These are phyloP conservation scores for Leishmania lainsoni DNA, from an alignment of 208 protist species.

Conservation along the genomic window DNA sequence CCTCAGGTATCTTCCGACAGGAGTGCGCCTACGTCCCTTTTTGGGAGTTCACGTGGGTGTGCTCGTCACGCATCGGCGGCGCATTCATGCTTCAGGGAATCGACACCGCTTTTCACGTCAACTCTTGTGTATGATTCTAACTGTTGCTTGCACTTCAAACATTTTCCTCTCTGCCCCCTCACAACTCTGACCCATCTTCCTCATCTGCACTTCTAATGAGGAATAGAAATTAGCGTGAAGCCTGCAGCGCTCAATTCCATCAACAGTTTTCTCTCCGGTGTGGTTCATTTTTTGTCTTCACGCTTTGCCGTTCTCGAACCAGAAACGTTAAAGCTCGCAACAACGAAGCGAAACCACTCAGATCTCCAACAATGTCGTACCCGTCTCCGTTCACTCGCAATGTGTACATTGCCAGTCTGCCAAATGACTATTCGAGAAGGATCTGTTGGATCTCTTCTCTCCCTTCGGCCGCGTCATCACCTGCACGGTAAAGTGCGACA, in stretches of 20 bases:
- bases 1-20: not conserved
- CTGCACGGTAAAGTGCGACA: conserved; percentile 70
- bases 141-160: not conserved
- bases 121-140: too few relatives aligned
- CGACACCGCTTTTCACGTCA: not conserved
- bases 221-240: not conserved
- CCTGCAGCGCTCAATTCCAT: not conserved
- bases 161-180: not conserved
- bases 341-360: not conserved
- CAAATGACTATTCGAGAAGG: conserved; percentile 67
- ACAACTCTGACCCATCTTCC: not conserved
- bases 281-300: not conserved
- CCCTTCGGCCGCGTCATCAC: conserved; percentile 71
- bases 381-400: conserved; percentile 68
- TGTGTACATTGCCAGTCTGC: conserved; percentile 88
- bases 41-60: not conserved
- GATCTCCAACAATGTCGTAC: conserved; percentile 46
- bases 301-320: not conserved
- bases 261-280: not conserved
- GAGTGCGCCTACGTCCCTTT: not conserved
- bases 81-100: not conserved
- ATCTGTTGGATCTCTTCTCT: conserved; percentile 71
- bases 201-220: not conserved
- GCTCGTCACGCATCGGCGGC: not conserved
- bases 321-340: not conserved